Evolutionary conservation across 2,329 filamentous ascomycete species (phyloP).

Genomic region (Colletotrichum sp.): DNA sequence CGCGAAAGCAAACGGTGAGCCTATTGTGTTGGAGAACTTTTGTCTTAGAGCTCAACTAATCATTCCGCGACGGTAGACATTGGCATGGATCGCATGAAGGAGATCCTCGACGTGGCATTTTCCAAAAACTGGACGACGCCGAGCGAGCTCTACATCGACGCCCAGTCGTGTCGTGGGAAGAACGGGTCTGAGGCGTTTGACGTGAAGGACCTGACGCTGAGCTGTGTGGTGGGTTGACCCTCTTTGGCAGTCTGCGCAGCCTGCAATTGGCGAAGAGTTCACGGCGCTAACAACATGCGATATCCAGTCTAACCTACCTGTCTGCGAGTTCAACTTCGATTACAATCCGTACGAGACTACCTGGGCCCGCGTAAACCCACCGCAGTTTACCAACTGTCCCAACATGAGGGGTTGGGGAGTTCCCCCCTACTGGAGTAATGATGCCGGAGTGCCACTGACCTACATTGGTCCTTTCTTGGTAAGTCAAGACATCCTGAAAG

Average conservation of each 20-base stretch:
- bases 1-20: neutral
- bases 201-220: neutral
- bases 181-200: neutral
- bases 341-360: neutral
- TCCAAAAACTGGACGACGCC: constrained; percentile 8
- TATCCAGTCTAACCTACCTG: neutral
- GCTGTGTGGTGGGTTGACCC: neutral
- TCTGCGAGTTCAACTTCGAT: constrained; percentile 7
- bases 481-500: neutral
- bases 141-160: neutral
- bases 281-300: neutral
- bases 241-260: neutral
- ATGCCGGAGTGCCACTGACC: neutral
- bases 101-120: neutral
- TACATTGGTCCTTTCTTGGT: constrained; percentile 5
- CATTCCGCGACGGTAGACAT: neutral
- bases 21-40: fast-evolving
- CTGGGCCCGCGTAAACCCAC: neutral
- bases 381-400: neutral
- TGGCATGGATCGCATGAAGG: neutral
- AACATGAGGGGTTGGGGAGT: neutral
- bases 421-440: neutral
- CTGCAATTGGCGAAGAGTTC: neutral
- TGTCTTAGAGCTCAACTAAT: neutral
- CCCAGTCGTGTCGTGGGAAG: neutral